A percentile compares a stretch with the other conserved stretches of the same genome.
Evolutionary conservation across 768 basidiomycete species (phyloP).

Genomic region (Imleria badia): DNA sequence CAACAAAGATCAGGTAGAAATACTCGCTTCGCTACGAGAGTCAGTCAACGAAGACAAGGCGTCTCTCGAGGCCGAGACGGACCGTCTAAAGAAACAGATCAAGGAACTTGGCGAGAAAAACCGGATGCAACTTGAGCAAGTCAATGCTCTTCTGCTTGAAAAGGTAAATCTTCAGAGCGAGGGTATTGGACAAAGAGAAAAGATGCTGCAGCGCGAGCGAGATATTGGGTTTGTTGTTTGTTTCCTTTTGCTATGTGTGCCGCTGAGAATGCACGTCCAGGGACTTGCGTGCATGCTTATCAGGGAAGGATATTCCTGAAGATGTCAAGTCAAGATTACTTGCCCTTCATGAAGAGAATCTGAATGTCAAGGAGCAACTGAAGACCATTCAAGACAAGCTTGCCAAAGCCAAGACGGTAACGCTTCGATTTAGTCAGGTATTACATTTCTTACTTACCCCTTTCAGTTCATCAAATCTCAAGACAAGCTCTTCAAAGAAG

Average conservation of each 20-base stretch:
- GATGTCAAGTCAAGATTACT: slow-evolving; percentile 77
- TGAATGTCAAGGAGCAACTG: slow-evolving; percentile 64
- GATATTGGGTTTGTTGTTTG: slow-evolving; percentile 65
- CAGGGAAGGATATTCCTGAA: slow-evolving; percentile 78
- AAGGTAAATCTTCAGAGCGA: slow-evolving; percentile 90
- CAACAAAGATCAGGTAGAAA: slow-evolving; percentile 91
- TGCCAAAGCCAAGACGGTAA: slow-evolving; percentile 71
- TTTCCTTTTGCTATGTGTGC: not conserved
- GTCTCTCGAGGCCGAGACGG: slow-evolving; percentile 66
- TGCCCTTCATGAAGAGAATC: slow-evolving; percentile 74
- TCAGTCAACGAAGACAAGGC: slow-evolving; percentile 88
- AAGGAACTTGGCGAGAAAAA: slow-evolving; percentile 79
- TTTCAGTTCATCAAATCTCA: slow-evolving; percentile 87
- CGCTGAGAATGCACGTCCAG: slow-evolving; percentile 37
- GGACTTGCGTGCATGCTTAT: slow-evolving; percentile 72
- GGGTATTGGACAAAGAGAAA: slow-evolving; percentile 86
- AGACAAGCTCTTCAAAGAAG: slow-evolving; percentile 85
- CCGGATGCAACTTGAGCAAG: slow-evolving; percentile 86
- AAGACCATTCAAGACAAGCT: slow-evolving; percentile 78
- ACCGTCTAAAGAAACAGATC: slow-evolving; percentile 62
- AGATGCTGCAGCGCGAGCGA: slow-evolving; percentile 81
- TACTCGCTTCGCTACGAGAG: slow-evolving; percentile 80
- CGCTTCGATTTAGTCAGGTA: slow-evolving; percentile 6
- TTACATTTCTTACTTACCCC: not conserved
- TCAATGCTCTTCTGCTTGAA: slow-evolving; percentile 82